Conservation (phyloP, 352 stramenopile species). For the Phytophthora tentaculata region DNA sequence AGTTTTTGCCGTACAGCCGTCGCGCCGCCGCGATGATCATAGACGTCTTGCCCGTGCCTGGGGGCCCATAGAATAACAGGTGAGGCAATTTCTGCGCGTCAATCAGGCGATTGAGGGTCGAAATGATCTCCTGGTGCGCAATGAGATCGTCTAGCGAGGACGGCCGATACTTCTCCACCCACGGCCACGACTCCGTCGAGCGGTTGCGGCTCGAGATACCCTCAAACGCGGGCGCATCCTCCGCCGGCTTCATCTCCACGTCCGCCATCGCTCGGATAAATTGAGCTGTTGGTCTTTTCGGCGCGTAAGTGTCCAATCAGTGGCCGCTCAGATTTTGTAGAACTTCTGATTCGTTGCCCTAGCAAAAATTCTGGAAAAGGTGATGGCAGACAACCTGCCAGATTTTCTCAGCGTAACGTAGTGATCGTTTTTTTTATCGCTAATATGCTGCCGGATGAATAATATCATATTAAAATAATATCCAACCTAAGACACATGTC, state of each 20-base stretch:
- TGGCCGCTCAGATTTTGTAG: not conserved
- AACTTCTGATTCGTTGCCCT: not conserved
- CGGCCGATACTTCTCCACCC: conserved; percentile 99
- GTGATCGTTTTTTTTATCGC: not conserved
- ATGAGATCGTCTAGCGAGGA: conserved; percentile 95
- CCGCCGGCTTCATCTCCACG: conserved; percentile 70
- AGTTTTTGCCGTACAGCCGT: conserved; percentile 95
- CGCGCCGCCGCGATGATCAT: conserved; percentile 97
- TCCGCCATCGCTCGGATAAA: conserved; percentile 49
- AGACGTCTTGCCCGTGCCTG: conserved; percentile 97
- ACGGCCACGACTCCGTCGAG: conserved; percentile 91
- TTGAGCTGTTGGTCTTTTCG: conserved; percentile 10
- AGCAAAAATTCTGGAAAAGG: not conserved
- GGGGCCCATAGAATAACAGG: conserved; percentile 97
- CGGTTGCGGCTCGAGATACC: conserved; percentile 86
- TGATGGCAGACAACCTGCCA: too few species aligned
- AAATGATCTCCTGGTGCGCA: conserved; percentile 97
- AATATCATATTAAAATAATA: not conserved
- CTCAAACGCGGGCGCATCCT: conserved; percentile 70
- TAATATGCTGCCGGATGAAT: not conserved
- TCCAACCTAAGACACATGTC: too few species aligned
- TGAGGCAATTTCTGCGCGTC: conserved; percentile 97
- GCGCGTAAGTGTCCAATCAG: not conserved
- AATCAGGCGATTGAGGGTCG: conserved; percentile 96
- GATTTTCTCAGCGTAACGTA: not conserved